Base-by-base conservation (phyloP, 306 rosid species). In the Glycine tomentella region DNA sequence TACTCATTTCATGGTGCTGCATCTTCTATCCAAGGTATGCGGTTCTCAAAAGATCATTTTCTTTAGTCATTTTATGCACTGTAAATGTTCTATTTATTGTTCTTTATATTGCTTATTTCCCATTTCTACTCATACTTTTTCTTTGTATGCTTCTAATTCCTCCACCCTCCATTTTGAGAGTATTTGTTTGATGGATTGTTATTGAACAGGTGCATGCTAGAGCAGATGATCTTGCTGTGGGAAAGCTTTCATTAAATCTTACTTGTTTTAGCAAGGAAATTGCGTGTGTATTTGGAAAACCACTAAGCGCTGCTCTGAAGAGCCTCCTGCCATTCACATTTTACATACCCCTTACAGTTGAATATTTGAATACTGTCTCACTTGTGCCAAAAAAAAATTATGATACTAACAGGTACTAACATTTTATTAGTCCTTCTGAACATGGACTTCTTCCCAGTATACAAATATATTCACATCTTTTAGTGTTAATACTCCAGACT, bases 1-100 rank as follows among this genome's bases (percentile, higher is more conserved):
- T 83, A 95, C 98, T 74, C 88, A 93, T 84, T 92, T 92, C 86
- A 64, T 93, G 89, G 83, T 95, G 84, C 85, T 95, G 81, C 99
- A 95, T 89, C 97, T 95, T 80, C 80, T 93, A 40, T 95, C 98
- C 77, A 90, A 69, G 88, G 99, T 93, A 83, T 73, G 79, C 64
- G 65, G 57, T 83, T 77, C 66, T 74, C 45, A 17, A 31, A 16
- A 48, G 52, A 38, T 36, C 12, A 51, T 42, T 46, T 65, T 15
- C 45, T 45, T 79, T 8, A 12, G 72, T 82, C 68, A 76, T 80
- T 78, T 55, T 44, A 45, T 80, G 74, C 67, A 38, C 72, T 57
- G 53, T 15, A 14, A 45, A 48, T 65, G 62, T 49, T 44, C n/a
- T 83, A 74, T 31, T 69, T 83, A 33, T 70, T 78, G 51, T 63